These are phyloP conservation scores for Prototheca wickerhamii DNA, from an alignment of 163 green algal genomes.

Conservation along the genomic window DNA sequence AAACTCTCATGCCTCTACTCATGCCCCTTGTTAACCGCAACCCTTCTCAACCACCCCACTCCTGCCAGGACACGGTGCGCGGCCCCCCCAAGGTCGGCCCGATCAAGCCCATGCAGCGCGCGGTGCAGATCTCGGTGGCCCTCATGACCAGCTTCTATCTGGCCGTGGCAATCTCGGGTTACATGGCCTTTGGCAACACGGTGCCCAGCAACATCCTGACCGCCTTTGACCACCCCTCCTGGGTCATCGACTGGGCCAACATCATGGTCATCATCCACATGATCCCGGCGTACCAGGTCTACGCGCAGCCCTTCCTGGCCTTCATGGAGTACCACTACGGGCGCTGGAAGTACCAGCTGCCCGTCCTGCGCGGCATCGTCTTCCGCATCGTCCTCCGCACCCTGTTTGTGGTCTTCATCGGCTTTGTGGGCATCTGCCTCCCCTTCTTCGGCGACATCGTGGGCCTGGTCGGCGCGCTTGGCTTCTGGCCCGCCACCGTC, in stretches of 20 bases:
- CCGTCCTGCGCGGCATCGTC: neutral
- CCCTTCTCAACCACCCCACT: neutral
- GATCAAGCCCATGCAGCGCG: slow-evolving; percentile 26
- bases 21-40: neutral
- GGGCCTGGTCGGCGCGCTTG: neutral
- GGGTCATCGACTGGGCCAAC: slow-evolving; percentile 37
- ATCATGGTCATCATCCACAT: slow-evolving; percentile 30
- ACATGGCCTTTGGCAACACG: slow-evolving; percentile 21
- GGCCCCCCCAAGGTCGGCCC: slow-evolving; percentile 2
- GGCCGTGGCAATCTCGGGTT: slow-evolving; percentile 20
- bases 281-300: slow-evolving; percentile 35
- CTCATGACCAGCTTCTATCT: slow-evolving; percentile 34
- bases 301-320: slow-evolving; percentile 25
- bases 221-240: slow-evolving; percentile 10
- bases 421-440: slow-evolving; percentile 19
- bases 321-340: slow-evolving; percentile 11
- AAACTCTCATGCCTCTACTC: neutral
- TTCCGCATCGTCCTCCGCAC: slow-evolving; percentile 17
- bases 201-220: slow-evolving; percentile 17
- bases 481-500: slow-evolving; percentile 35
- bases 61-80: slow-evolving; percentile 10
- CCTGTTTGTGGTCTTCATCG: slow-evolving; percentile 19
- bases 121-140: slow-evolving; percentile 20
- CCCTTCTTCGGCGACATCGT: slow-evolving; percentile 30
- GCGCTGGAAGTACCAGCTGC: neutral